Evolutionary conservation across 352 stramenopile genomes (phyloP), one percentile per base, ranked within the genome.

Genomic region (Globisporangium solare): DNA sequence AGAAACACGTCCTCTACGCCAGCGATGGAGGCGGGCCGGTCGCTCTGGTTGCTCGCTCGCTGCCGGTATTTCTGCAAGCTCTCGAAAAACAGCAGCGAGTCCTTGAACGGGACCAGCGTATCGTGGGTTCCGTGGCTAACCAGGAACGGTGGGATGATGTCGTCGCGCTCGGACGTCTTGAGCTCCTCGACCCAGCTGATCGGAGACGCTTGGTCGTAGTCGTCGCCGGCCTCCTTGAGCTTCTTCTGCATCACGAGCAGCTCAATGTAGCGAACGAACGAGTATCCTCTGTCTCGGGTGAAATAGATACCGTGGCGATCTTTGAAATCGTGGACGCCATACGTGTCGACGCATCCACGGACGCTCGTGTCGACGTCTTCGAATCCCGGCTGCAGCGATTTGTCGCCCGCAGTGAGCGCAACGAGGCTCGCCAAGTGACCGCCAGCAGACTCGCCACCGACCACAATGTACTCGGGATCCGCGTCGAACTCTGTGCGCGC

Each of bases 291-390:
- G 50, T 87, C 74, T 15, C 64, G 67, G 52, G 62, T 61, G 53
- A 71, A 78, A 47, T 80, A 85, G 42, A 83, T 77, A 1, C 75
- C 77, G 47, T 81, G 62, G 31, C 17, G n/a, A 48, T 86, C 78
- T 37, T 56, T 76, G 49, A 83, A 79, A 47, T 88, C 77, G 51
- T 88, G 77, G 6, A 83, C 70, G 11, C 74, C 73, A 37, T 81
- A 88, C 47, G 73, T 72, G 41, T 88, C 77, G 24, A 86, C 54
- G 21, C 76, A 76, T 14, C 61, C 75, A n/a, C 69, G 66, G 21
- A 86, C 73, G 47, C 74, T 83, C n/a, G 73, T 84, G 54, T 88
- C 75, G 3, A 82, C 73, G 21, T 79, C 66, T 52, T 88, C 74
- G 41, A 86, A 86, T 24, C 77, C 73, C 2, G 77, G 74, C 39